Evolutionary conservation across 2,329 filamentous ascomycete species (phyloP).

Genomic region (Exophiala phaeomuriformis): DNA sequence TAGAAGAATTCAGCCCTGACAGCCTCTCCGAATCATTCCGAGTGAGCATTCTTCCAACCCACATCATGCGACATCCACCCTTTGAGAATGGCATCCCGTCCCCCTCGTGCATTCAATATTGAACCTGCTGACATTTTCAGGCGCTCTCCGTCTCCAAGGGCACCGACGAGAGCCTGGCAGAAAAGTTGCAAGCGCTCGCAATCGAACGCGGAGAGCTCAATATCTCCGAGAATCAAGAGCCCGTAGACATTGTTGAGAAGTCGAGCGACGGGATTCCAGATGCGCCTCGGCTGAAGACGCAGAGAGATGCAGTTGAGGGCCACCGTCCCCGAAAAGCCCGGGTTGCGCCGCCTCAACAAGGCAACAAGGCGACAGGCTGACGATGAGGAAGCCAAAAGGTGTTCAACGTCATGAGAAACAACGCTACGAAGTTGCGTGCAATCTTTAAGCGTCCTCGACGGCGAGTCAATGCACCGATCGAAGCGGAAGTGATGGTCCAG

Average conservation of each 20-base stretch:
- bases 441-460: too few species aligned
- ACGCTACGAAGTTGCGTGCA: too few species aligned
- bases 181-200: conserved; percentile 45
- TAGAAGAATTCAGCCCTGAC: conserved; percentile 51
- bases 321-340: conserved; percentile 18
- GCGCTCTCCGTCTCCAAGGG: conserved; percentile 16
- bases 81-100: not conserved
- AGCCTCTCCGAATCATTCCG: conserved; percentile 14
- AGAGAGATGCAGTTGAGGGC: conserved; percentile 13
- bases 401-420: not conserved
- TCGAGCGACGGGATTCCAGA: conserved; percentile 7
- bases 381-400: not conserved
- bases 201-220: conserved; percentile 42
- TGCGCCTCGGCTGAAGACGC: conserved; percentile 9
- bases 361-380: not conserved
- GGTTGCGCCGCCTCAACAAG: conserved; percentile 4
- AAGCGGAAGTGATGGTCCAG: too few species aligned
- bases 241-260: conserved; percentile 13
- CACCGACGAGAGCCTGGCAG: conserved; percentile 27
- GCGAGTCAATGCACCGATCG: too few species aligned
- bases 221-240: not conserved
- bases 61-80: not conserved
- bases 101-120: not conserved
- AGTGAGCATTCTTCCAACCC: conserved; percentile 6
- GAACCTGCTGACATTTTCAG: not conserved